These are phyloP conservation scores for Hyaloscypha hepaticicola DNA, from an alignment of 495 filamentous ascomycete genomes.

Conservation along the genomic window DNA sequence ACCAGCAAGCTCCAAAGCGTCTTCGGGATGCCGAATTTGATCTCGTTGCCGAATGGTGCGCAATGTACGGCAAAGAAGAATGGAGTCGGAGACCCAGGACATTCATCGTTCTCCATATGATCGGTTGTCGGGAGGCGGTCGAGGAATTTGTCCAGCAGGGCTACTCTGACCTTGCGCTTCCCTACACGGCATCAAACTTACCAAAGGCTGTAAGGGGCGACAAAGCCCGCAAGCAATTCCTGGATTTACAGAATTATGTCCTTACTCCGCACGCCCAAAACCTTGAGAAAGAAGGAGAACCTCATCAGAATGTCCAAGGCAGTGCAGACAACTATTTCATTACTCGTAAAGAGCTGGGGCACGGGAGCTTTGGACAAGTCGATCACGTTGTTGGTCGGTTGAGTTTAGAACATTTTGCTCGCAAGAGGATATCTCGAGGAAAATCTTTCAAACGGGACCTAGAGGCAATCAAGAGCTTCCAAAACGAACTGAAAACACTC, in stretches of 20 bases:
- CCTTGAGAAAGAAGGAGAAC: not conserved
- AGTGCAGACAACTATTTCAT: not conserved
- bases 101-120: not conserved
- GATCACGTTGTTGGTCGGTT: not conserved
- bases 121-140: not conserved
- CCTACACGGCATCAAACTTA: not conserved
- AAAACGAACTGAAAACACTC: not conserved
- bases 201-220: not conserved
- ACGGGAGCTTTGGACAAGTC: constrained; percentile 2
- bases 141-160: constrained; percentile 4
- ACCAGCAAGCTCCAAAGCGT: not conserved
- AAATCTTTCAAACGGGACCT: not conserved
- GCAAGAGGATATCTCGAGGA: constrained; percentile 1
- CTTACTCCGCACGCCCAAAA: not conserved
- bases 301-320: not conserved
- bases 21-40: not conserved
- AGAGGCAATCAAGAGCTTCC: not conserved
- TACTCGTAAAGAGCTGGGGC: not conserved
- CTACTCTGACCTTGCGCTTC: not conserved
- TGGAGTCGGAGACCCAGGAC: not conserved
- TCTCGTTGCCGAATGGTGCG: not conserved
- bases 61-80: constrained; percentile 1
- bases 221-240: not conserved
- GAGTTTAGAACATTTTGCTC: not conserved
- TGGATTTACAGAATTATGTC: not conserved